Base-by-base conservation (phyloP, 139 green algal genomes). In the Chlamydomonas eustigma region DNA sequence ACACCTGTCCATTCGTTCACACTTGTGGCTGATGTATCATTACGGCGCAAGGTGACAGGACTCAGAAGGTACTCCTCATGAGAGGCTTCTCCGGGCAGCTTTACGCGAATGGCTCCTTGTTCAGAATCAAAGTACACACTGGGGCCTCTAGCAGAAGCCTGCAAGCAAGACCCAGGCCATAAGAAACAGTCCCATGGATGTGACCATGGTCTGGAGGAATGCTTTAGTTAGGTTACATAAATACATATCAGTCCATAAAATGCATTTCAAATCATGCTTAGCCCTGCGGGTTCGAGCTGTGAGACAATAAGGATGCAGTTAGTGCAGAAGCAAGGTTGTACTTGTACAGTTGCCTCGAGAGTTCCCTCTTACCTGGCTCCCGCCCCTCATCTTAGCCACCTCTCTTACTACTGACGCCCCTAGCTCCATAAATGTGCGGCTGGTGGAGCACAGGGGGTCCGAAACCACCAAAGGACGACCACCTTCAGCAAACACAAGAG, bases 401-500 rank as follows among this genome's bases (percentile, higher is more conserved):
- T 99, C 94, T 18, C 90, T 88, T 44, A 99, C 95, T 32, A 99
- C 94, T 3, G 84, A 86, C 2, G 92, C 96, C 0, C 92, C 94
- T 52, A 99, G 80, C 25, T 97, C 90, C 78, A 91, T 88, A 80
- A 96, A 98, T 0, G 71, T 73, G 44, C 80, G 28, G 8, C 86
- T 73, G 1, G 90, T 91, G 33, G 88, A 36, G 0, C 90, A 82
- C 1, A 83, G 78, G 37, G 96, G 96, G 34, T 97, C 74, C 4
- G 78, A 51, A 0, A 99, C 87, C 4, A 99, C 95, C 38, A 97
- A 82, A 0, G 96, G 96, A 69, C 69, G 35, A 5, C 96, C 95
- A 51, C 83, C 89, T 93, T 80, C n/a, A 51, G 44, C 44, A 58
- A 18, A 28, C 12, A 58, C 44, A 58, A 18, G 44, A 58, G 44